Evolutionary conservation across 2,329 filamentous ascomycete species (phyloP).

Genomic region (Sporothrix humicola): DNA sequence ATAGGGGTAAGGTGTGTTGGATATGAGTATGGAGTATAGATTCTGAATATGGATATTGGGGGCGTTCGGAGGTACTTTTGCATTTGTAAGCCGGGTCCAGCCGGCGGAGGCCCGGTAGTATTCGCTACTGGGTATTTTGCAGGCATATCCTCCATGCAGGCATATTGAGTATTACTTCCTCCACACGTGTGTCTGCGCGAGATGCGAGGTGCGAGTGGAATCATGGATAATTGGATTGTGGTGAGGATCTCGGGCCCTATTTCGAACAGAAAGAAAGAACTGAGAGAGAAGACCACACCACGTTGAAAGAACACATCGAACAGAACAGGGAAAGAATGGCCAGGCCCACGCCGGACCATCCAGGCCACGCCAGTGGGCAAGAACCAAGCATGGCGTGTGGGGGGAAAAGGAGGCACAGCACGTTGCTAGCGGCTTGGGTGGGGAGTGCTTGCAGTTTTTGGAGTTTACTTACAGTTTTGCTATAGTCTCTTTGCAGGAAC

Average conservation of each 20-base stretch:
- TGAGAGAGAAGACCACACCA: too few species aligned
- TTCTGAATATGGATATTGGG: not conserved
- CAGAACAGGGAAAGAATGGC: too few species aligned
- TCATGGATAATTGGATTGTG: not conserved
- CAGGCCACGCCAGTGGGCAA: not conserved
- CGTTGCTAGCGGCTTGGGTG: slow-evolving; percentile 25
- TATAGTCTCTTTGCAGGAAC: not conserved
- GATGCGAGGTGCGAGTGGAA: not conserved
- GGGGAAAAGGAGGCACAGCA: slow-evolving; percentile 28
- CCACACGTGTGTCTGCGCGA: not conserved
- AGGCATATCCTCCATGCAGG: not conserved
- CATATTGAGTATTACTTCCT: not conserved
- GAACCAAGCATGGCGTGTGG: slow-evolving; percentile 17
- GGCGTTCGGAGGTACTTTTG: not conserved
- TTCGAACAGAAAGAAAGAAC: not conserved
- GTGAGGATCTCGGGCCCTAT: not conserved
- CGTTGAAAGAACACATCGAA: too few species aligned
- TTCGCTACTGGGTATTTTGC: not conserved
- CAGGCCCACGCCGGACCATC: too few species aligned
- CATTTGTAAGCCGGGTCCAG: slow-evolving; percentile 22
- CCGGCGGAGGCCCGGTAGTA: slow-evolving; percentile 8
- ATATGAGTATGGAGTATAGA: not conserved
- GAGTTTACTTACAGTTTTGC: not conserved
- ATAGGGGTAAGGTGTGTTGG: not conserved
- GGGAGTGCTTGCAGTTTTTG: not conserved